Base-by-base conservation (phyloP, 116 monocot genomes). In the Iris pallida region DNA sequence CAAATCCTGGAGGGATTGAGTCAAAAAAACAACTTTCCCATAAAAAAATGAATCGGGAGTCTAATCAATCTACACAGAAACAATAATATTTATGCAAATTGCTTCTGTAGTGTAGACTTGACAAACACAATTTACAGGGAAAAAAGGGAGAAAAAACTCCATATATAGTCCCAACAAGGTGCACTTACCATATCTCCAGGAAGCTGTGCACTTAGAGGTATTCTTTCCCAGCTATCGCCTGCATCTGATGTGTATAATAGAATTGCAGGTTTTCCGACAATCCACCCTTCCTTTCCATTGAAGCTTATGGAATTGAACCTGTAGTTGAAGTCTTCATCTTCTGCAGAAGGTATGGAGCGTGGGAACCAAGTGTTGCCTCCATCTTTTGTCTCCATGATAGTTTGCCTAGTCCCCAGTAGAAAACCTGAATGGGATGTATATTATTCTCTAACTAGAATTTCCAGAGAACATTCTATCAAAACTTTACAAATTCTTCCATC, bases 311-410 rank as follows among this genome's bases (percentile, higher is more conserved):
- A 91, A 48, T 96, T 91, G 72, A 96, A 96, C 64, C 95, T 82
- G 78, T 96, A 96, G 75, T 96, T 96, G 70, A 96, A 96, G 64
- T 96, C 91, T 72, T 95, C 95, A 67, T 95, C 95, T 59, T 95
- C 95, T 1, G 95, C 95, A 42, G 95, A 86, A 19, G 95, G 80
- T 64, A 95, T 95, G 20, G 95, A 86, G 2, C 95, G 77, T 44
- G 86, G 84, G 42, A 52, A 44, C 95, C 95, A 95, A 45, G 91
- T 89, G 61, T 76, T 80, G 4, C 95, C 95, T 68, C 91, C 91
- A 69, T 95, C 86, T 78, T 96, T 96, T 4, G 92, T 96, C 72
- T 96, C 95, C 87, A 96, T 41, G 59, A 96, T 82, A 7, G 95
- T 96, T 70, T 96, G 95, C 64, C 95, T 89, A 18, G 95, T 96